Percentiles rank a stretch among this genome's conserved stretches.
These are phyloP conservation scores for Lentinula sp. DNA, from an alignment of 768 basidiomycete species.

Conservation along the genomic window DNA sequence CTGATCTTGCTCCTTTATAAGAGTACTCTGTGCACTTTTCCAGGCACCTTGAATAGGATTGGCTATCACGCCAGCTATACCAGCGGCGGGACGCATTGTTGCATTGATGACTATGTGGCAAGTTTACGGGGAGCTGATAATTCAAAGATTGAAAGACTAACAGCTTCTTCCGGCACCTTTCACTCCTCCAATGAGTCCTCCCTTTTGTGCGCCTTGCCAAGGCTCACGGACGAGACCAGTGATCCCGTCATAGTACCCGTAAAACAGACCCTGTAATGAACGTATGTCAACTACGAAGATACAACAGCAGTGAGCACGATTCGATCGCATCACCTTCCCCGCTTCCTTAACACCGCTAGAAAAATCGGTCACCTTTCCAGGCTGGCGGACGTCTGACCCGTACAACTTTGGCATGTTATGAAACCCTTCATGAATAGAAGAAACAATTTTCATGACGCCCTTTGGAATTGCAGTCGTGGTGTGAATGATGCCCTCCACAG, in stretches of 20 bases:
- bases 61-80: conserved; percentile 27
- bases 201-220: conserved; percentile 25
- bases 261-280: conserved; percentile 19
- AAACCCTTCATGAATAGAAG: conserved; percentile 38
- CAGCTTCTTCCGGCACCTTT: conserved; percentile 30
- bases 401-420: conserved; percentile 33
- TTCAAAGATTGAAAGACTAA: conserved; percentile 10
- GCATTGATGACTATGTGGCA: conserved; percentile 21
- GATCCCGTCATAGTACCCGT: conserved; percentile 31
- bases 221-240: conserved; percentile 27
- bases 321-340: conserved; percentile 29
- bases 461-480: conserved; percentile 41
- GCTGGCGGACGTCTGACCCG: conserved; percentile 34
- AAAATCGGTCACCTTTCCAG: conserved; percentile 36
- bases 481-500: conserved; percentile 37
- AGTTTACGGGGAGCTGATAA: neutral
- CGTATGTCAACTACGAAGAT: no score
- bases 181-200: conserved; percentile 27
- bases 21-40: conserved; percentile 26
- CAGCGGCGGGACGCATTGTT: conserved; percentile 25
- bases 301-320: neutral
- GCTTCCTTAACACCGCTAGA: conserved; percentile 39
- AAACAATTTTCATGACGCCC: conserved; percentile 38
- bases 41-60: conserved; percentile 25
- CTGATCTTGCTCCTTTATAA: conserved; percentile 24